Evolutionary conservation across 768 basidiomycete genomes (phyloP).

Genomic region (Hemileccinum rubropunctum): DNA sequence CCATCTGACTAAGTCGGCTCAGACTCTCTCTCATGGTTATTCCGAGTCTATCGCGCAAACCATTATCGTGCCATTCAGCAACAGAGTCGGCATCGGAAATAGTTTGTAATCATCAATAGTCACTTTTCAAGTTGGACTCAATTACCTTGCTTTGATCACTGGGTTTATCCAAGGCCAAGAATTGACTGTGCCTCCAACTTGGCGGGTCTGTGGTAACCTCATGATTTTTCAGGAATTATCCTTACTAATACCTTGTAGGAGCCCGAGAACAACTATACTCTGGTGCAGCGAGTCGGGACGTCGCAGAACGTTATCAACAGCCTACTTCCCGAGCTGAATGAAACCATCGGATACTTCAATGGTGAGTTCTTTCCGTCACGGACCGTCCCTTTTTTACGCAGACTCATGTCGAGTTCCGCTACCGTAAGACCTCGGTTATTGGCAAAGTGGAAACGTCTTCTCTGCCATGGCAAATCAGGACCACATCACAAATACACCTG

Average conservation of each 20-base stretch:
- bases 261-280: conserved; percentile 37
- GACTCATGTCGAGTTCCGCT: not conserved
- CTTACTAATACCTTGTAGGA: conserved; percentile 30
- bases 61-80: too few relatives aligned
- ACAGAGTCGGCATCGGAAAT: too few relatives aligned
- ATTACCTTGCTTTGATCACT: not conserved
- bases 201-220: conserved; percentile 37
- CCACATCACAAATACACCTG: not conserved
- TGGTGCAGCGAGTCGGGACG: conserved; percentile 40
- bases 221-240: not conserved
- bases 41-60: too few relatives aligned
- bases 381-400: not conserved
- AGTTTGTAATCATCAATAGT: too few relatives aligned
- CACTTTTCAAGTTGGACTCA: not conserved
- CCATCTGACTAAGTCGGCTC: too few relatives aligned
- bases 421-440: conserved; percentile 48
- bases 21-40: too few relatives aligned
- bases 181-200: conserved; percentile 40
- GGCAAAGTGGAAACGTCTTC: conserved; percentile 53
- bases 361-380: conserved; percentile 27
- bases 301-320: conserved; percentile 42
- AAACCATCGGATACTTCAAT: conserved; percentile 41
- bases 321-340: conserved; percentile 38
- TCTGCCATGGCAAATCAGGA: conserved; percentile 44
- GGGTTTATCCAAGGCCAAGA: conserved; percentile 33